These are phyloP conservation scores for Saccharomycopsis fibuligera DNA, from an alignment of 805 yeast species.

Conservation along the genomic window DNA sequence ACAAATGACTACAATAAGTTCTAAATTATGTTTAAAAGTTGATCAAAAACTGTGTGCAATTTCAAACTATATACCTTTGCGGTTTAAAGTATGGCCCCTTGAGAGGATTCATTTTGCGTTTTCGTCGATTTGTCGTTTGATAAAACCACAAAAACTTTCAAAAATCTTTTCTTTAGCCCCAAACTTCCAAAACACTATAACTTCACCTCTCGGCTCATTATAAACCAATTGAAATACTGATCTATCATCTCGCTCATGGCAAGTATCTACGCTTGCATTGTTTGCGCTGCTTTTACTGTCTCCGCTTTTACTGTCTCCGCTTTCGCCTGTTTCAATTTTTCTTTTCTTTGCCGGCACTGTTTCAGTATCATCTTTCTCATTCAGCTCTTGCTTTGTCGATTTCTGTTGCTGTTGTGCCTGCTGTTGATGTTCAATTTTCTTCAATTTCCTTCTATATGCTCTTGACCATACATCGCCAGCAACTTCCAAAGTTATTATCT, in stretches of 20 bases:
- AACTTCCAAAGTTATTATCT: conserved; percentile 1
- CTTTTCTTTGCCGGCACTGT: not conserved
- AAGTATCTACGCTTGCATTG: too few species aligned
- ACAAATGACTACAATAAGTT: too few species aligned
- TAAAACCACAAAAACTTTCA: conserved; percentile 20
- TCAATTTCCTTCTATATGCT: conserved; percentile 13
- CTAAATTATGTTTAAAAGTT: too few species aligned
- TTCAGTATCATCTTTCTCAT: not conserved
- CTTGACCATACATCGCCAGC: conserved; percentile 22
- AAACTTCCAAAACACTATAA: conserved; percentile 17
- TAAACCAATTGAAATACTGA: conserved; percentile 1
- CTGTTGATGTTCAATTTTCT: not conserved
- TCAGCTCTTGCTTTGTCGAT: too few species aligned
- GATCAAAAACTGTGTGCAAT: too few species aligned
- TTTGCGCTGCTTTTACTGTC: too few species aligned
- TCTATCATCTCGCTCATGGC: too few species aligned
- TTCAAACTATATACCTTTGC: too few species aligned
- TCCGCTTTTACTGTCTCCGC: not conserved
- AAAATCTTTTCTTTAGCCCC: conserved; percentile 13
- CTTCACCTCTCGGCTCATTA: not conserved
- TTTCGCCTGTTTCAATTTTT: not conserved
- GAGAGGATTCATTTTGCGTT: not conserved
- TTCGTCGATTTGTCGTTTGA: conserved; percentile 1
- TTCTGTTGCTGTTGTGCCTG: too few species aligned
- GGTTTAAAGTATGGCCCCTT: too few species aligned